These are phyloP conservation scores for Aspergillus homomorphus DNA, from an alignment of 495 filamentous ascomycete species.

Conservation along the genomic window DNA sequence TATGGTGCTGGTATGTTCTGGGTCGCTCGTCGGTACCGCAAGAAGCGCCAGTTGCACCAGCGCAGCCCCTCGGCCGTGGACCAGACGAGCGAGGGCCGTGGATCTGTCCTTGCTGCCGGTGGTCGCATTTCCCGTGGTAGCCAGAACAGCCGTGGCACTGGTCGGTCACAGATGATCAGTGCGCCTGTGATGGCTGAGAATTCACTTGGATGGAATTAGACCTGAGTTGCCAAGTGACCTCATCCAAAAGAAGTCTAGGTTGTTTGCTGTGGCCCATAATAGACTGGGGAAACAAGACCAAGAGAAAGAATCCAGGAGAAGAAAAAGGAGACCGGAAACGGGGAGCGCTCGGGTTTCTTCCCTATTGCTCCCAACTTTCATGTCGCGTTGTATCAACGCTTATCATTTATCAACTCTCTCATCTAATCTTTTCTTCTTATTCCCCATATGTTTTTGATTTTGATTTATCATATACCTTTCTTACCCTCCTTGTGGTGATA, in stretches of 20 bases:
- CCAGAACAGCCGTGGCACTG: constrained; percentile 65
- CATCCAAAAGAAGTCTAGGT: constrained; percentile 1
- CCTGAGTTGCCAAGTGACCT: constrained; percentile 1
- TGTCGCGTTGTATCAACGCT: constrained; percentile 9
- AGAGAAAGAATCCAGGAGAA: constrained; percentile 26
- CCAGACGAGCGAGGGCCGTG: constrained; percentile 46
- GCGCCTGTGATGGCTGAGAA: constrained; percentile 95
- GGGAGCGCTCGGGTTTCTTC: constrained; percentile 16
- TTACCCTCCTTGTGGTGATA: constrained; percentile 31
- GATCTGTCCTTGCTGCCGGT: constrained; percentile 37
- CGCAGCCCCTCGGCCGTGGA: constrained; percentile 63
- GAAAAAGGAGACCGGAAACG: constrained; percentile 5
- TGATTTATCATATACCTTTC: constrained; percentile 19
- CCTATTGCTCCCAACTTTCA: constrained; percentile 18
- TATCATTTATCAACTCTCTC: constrained; percentile 11
- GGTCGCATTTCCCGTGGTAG: constrained; percentile 40
- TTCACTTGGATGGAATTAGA: constrained; percentile 95
- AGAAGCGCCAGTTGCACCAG: constrained; percentile 74
- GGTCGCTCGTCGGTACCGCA: constrained; percentile 89
- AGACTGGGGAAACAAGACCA: constrained; percentile 8
- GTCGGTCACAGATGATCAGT: constrained; percentile 69
- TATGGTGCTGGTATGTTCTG: constrained; percentile 99
- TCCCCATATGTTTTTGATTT: constrained; percentile 27
- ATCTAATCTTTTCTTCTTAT: constrained; percentile 23
- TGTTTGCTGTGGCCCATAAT: constrained; percentile 11